phyloP scores from a whole-genome alignment of 352 stramenopile species.

The Globisporangium nodosum region DNA sequence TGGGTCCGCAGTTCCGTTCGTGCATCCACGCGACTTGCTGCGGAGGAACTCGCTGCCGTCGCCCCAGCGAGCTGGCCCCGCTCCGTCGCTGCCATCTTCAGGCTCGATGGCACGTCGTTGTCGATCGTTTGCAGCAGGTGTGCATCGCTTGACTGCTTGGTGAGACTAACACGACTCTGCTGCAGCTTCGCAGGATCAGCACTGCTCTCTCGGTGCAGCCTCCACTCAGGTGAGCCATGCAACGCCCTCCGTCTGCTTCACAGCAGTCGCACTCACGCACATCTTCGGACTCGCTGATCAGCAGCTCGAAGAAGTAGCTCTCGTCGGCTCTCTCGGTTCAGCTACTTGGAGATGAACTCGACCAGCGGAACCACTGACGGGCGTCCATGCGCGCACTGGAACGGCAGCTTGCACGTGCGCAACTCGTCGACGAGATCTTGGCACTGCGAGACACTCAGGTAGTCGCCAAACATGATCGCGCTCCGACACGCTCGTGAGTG shows the following conservation, averaged over 20 bases:
- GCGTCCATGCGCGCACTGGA: constrained; percentile 88
- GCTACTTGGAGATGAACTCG: constrained; percentile 34
- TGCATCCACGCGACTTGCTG: constrained; percentile 36
- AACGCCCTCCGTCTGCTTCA: neutral
- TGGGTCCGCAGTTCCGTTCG: constrained; percentile 10
- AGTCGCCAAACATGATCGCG: constrained; percentile 92
- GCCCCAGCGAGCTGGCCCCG: constrained; percentile 14
- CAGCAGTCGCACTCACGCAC: neutral
- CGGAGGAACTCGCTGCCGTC: constrained; percentile 38
- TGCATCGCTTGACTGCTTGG: neutral
- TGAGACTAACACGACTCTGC: neutral
- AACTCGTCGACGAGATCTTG: constrained; percentile 65
- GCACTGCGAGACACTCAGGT: constrained; percentile 63
- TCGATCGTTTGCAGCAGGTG: neutral
- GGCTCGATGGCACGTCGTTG: constrained; percentile 44
- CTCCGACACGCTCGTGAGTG: constrained; percentile 88
- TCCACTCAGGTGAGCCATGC: constrained; percentile 8
- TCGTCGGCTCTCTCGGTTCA: neutral
- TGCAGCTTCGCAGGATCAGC: constrained; percentile 60
- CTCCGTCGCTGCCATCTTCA: constrained; percentile 34
- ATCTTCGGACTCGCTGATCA: neutral
- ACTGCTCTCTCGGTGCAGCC: constrained; percentile 38
- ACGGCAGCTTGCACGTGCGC: constrained; percentile 75
- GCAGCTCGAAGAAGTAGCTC: neutral
- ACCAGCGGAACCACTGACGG: constrained; percentile 86